Evolutionary conservation across 306 rosid genomes (phyloP), one percentile per base, ranked within the genome.

Genomic region (Purshia tridentata): DNA sequence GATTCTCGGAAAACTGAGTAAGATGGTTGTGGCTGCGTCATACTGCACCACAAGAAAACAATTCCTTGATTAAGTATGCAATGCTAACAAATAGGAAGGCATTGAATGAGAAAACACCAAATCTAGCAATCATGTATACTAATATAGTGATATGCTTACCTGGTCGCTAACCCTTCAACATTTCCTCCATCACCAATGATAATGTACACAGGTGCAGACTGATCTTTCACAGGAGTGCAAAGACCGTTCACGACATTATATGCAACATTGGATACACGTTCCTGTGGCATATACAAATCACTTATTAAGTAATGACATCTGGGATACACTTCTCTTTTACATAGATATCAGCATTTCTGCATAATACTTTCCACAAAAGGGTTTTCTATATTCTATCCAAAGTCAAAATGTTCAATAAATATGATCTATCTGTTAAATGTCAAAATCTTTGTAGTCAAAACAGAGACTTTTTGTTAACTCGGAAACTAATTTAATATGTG

Each of bases 111-210:
- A n/a, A 15, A 67, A 55, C 20, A 59, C 23, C 46, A 5, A 16
- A 56, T 42, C 44, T 19, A 46, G 47, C 64, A 11, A 3, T 29
- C 2, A 29, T 3, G 35, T 6, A 8, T n/a, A n/a, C n/a, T n/a
- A n/a, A n/a, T 4, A 15, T 13, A 65, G 2, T 39, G 76, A 81
- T 65, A 4, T 50, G 6, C 87, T 83, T 86, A 92, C 96, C 77
- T 76, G 78, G 75, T 85, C 64, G 88, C 86, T 72, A 90, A 86
- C 82, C 98, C 96, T 86, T 92, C 96, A 41, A 81, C 67, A 72
- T 92, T 92, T 40, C 98, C 96, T 76, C 98, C 96, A 76, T 92
- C 98, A 12, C 98, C 98, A 40, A 90, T 78, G 45, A 86, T 92
- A 73, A 90, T 81, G 80, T 92, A 92, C 7, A 92, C 98, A 20